Base-by-base conservation (phyloP, 495 filamentous ascomycete genomes). In the Tuber indicum region DNA sequence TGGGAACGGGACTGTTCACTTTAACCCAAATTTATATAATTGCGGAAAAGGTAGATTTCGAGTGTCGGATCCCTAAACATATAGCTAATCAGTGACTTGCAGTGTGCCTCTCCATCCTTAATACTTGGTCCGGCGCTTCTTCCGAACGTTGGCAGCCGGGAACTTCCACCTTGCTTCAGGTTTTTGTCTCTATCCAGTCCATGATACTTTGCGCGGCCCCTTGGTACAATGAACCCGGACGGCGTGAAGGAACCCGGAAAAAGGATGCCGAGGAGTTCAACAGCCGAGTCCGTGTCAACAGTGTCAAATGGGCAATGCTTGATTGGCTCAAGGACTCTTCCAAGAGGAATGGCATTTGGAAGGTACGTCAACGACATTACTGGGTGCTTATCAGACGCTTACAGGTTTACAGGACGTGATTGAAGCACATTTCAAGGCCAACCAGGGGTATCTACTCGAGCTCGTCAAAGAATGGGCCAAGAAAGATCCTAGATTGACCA, bases 11-110 rank as follows among this genome's bases (percentile, higher is more conserved):
- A 79, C 4, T 1, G 83, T 82, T 0, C 70, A 82, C 0, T 88
- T 91, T 81, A 91, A 91, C 79, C 90, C 90, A 5, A 91, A 91
- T 75, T 85, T 91, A 16, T 89, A 91, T 75, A 52, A 79, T 3
- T 83, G 86, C 74, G 89, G 90, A 10, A 87, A 87, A 83, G 85
- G 87, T 58, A 21, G 58, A 66, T 66, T 58, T 16, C 58, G 26
- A 17, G 12, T 66, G 58, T 17, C 32, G 10, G 72, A 58, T 44
- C 62, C 32, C 21, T 52, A 47, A 42, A 46, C 69, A 32, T 72
- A 32, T 58, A 1, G 10, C 41, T 46, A 44, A 39, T 5, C 12
- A 7, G 45, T 71, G 75, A 17, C 78, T 47, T 45, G 39, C 72
- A 84, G 87, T 91, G 8, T 91, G 90, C 75, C 86, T 91, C 17